These are phyloP conservation scores for Hanseniaspora taiwanica DNA, from an alignment of 805 yeast species.

Conservation along the genomic window DNA sequence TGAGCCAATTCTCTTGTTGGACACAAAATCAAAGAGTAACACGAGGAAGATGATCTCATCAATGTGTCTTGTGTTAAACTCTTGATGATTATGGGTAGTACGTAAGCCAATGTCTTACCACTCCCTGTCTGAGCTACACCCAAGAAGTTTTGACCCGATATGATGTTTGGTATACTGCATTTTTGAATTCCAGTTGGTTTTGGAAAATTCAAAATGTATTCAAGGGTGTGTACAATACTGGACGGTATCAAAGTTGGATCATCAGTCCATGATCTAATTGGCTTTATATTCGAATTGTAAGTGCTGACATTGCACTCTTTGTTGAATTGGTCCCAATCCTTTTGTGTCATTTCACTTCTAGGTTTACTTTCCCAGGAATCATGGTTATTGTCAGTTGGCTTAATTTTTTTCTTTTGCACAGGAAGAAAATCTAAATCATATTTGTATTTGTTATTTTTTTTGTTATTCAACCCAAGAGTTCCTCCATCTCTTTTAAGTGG, in stretches of 20 bases:
- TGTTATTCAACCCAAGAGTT: too few species aligned
- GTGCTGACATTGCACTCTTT: conserved; percentile 62
- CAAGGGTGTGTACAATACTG: conserved; percentile 26
- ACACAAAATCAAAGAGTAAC: conserved; percentile 55
- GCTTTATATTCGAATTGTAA: conserved; percentile 33
- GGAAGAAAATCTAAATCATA: background rate
- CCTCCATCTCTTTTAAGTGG: conserved; percentile 9
- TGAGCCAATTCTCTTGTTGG: conserved; percentile 82
- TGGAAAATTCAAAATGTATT: conserved; percentile 30
- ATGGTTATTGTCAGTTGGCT: conserved; percentile 7
- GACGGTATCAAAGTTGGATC: conserved; percentile 41
- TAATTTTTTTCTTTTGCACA: conserved; percentile 11
- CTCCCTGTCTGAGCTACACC: conserved; percentile 98
- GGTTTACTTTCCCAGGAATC: conserved; percentile 57
- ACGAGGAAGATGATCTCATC: conserved; percentile 37
- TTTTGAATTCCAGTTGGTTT: conserved; percentile 88
- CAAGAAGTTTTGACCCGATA: conserved; percentile 62
- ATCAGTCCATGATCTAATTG: conserved; percentile 55
- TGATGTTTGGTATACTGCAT: conserved; percentile 64
- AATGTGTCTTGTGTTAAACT: conserved; percentile 51
- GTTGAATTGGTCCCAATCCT: conserved; percentile 84
- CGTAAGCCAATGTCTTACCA: conserved; percentile 86
- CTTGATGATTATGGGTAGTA: conserved; percentile 67
- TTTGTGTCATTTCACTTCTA: conserved; percentile 47
- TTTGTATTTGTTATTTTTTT: conserved; percentile 5